Evolutionary conservation across 106 monocot genomes (phyloP).

Genomic region (Triglochin maritima): DNA sequence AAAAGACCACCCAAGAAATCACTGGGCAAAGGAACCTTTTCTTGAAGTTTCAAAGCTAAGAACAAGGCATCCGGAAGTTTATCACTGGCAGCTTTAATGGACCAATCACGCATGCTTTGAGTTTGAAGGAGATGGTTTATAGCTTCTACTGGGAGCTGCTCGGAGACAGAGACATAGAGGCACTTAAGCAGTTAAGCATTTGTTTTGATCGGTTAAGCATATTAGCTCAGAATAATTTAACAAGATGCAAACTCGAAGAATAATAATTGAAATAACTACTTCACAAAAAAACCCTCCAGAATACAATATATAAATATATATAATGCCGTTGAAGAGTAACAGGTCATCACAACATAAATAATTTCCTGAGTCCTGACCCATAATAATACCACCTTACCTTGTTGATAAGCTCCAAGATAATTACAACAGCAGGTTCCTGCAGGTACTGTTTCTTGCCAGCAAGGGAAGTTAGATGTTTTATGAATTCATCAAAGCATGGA

Average conservation of each 20-base stretch:
- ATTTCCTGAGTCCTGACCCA: background rate
- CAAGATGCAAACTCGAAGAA: background rate
- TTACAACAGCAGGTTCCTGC: slow-evolving; percentile 59
- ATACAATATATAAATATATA: background rate
- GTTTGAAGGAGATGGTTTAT: slow-evolving; percentile 44
- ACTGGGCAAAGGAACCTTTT: slow-evolving; percentile 24
- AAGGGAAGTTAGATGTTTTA: slow-evolving; percentile 39
- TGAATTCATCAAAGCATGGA: slow-evolving; percentile 45
- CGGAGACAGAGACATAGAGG: background rate
- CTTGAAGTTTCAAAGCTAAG: slow-evolving; percentile 67
- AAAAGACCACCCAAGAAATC: slow-evolving; percentile 46
- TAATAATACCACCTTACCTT: slow-evolving; percentile 25
- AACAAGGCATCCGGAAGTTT: slow-evolving; percentile 72
- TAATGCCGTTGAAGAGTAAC: background rate
- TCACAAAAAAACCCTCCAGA: background rate
- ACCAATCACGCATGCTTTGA: slow-evolving; percentile 52
- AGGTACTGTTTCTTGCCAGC: slow-evolving; percentile 78
- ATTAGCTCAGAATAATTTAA: background rate
- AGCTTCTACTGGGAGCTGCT: slow-evolving; percentile 65
- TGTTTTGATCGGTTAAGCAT: no score
- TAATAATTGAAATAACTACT: background rate
- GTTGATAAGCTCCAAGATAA: slow-evolving; percentile 55
- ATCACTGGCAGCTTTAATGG: slow-evolving; percentile 41
- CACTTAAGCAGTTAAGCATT: no score
- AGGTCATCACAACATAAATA: background rate